phyloP scores from a whole-genome alignment of 331 rosid genomes.

The Dryas integrifolia region DNA sequence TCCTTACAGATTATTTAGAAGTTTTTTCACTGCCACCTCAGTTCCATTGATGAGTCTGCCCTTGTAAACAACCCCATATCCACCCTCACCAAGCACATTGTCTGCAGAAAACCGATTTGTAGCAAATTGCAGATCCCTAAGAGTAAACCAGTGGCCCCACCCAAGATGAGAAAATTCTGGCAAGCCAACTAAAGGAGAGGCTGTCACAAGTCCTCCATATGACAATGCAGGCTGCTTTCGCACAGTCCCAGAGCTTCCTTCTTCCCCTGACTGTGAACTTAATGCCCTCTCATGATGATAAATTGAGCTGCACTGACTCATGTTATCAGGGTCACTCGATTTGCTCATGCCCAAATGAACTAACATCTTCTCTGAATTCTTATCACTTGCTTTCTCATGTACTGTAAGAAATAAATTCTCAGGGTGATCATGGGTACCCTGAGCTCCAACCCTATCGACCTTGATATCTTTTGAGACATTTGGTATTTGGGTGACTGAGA shows the following conservation, averaged over 20 bases:
- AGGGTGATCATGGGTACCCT: constrained; percentile 48
- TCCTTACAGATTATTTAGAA: constrained; percentile 88
- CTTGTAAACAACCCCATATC: constrained; percentile 90
- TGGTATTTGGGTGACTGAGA: constrained; percentile 70
- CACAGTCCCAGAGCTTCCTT: constrained; percentile 71
- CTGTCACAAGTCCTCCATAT: constrained; percentile 61
- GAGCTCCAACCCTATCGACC: constrained; percentile 77
- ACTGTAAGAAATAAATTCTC: constrained; percentile 51
- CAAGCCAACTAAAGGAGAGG: constrained; percentile 84
- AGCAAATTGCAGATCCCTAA: constrained; percentile 84
- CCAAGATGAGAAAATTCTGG: constrained; percentile 98
- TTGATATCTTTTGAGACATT: constrained; percentile 74
- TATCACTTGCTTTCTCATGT: constrained; percentile 59
- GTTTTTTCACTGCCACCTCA: constrained; percentile 91
- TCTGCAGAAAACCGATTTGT: constrained; percentile 67
- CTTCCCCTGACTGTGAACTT: constrained; percentile 83
- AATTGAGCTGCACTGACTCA: constrained; percentile 81
- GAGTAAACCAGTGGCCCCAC: constrained; percentile 99
- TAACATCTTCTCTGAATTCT: constrained; percentile 65
- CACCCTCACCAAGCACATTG: constrained; percentile 95
- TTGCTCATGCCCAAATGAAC: constrained; percentile 70
- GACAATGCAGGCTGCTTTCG: constrained; percentile 57
- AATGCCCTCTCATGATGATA: constrained; percentile 72
- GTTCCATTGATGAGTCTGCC: constrained; percentile 84
- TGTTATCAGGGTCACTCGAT: constrained; percentile 63